Percentiles rank a stretch among this genome's conserved stretches.
phyloP scores from a whole-genome alignment of 1,284 basidiomycete species.

The Athelia psychrophila region DNA sequence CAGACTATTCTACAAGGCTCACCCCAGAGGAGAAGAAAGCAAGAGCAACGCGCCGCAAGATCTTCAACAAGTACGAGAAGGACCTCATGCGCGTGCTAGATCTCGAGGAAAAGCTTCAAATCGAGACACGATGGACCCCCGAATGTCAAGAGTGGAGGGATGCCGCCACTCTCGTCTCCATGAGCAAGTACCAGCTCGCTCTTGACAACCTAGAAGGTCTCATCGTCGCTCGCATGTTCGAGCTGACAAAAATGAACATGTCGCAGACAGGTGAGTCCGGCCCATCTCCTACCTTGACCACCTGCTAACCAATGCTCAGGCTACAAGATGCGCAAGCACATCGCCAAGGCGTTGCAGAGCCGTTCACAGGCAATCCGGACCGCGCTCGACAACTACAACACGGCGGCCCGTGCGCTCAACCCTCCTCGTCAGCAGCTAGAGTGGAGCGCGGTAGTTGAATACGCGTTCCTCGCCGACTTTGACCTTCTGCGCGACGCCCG shows the following conservation, averaged over 20 bases:
- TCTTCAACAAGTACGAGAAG: constrained; percentile 1
- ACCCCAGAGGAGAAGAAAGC: too few species aligned
- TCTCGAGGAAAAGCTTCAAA: background rate
- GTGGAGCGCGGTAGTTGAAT: constrained; percentile 27
- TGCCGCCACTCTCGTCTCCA: background rate
- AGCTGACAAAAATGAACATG: constrained; percentile 1
- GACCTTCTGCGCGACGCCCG: constrained; percentile 26
- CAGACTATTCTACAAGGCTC: too few species aligned
- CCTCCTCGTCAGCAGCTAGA: constrained; percentile 16
- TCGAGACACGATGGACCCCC: background rate
- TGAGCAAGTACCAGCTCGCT: background rate
- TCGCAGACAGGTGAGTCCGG: constrained; percentile 1
- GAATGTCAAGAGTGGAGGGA: background rate
- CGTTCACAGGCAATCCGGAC: constrained; percentile 21
- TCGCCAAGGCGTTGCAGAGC: constrained; percentile 18
- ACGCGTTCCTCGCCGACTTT: constrained; percentile 29
- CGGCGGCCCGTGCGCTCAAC: constrained; percentile 13
- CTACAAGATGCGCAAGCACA: constrained; percentile 25
- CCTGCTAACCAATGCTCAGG: constrained; percentile 11
- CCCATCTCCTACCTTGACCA: background rate
- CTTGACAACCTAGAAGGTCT: constrained; percentile 1
- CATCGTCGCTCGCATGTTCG: background rate
- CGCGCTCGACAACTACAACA: constrained; percentile 24
- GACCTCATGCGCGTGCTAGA: background rate
- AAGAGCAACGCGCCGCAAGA: constrained; percentile 4